Evolutionary conservation across 2,329 filamentous ascomycete genomes (phyloP), one percentile per base, ranked within the genome.

Genomic region (Trichocomaceae sp.): DNA sequence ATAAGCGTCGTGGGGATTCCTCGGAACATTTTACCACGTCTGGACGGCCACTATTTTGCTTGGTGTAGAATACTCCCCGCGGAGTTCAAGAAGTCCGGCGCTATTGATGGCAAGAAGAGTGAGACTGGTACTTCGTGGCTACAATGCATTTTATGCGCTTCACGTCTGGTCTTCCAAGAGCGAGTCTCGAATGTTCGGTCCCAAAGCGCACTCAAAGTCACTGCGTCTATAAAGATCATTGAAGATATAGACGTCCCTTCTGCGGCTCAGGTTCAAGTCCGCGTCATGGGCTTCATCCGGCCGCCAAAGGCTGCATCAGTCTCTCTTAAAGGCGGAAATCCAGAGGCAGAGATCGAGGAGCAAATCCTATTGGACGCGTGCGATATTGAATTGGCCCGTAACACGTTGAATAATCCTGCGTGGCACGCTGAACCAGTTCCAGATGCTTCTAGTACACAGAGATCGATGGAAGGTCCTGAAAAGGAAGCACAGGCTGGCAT

Each of bases 1-100:
- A 78, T 82, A 0, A 83, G 79, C 56, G 66, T 87, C 1, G 61
- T 62, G 0, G 76, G 74, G 9, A 72, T 85, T 0, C 72, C 80
- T 0, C 77, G 79, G 23, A 74, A 80, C 33, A 65, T 85, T 41
- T 71, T 75, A 20, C 69, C 79, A 58, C 76, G 79, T 2, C 73
- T 87, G 49, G 70, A 73, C 12, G 85, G 85, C 0, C 76, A 84
- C 6, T 88, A 84, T 62, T 82, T 85, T 39, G 84, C 82, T 2
- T 88, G 85, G 84, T 79, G 49, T 33, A 56, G 46, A 47, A 4
- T 56, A 8, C 8, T 45, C 13, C 47, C 12, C 13, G 20, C 1
- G 13, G 41, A 17, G 20, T 5, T 22, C 8, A 39, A 23, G 17
- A 31, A 12, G 22, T 35, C 20, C 5, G 8, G 5, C 5, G 5